A percentile compares a stretch with the other conserved stretches of the same genome.
Evolutionary conservation across 2,329 filamentous ascomycete species (phyloP).

Genomic region (Fusarium luffae): DNA sequence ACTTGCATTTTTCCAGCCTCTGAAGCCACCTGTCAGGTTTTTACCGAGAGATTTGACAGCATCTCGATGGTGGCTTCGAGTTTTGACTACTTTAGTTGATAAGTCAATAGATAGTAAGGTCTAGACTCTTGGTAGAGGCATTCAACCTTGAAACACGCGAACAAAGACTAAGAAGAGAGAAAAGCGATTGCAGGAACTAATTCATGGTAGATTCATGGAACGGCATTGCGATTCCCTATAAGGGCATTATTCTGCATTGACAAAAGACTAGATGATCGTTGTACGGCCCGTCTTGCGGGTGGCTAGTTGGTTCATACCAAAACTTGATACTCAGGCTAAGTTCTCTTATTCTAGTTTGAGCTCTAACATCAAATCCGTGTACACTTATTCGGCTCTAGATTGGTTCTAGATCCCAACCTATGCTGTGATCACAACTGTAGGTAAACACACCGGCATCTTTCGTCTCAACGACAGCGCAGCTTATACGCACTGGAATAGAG

Average conservation of each 20-base stretch:
- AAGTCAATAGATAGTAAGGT: not conserved
- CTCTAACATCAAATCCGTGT: not conserved
- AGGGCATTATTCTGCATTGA: not conserved
- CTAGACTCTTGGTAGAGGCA: not conserved
- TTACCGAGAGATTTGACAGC: not conserved
- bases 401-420: not conserved
- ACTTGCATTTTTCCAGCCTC: not conserved
- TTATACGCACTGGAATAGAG: not conserved
- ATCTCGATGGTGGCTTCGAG: not conserved
- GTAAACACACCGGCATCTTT: not conserved
- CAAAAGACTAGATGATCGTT: not conserved
- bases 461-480: rapidly evolving
- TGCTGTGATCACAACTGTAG: not conserved
- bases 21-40: not conserved
- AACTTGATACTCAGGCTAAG: too few relatives aligned
- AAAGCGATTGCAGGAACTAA: not conserved
- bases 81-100: not conserved
- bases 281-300: not conserved
- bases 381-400: not conserved
- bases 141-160: not conserved
- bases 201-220: not conserved
- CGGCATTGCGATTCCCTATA: not conserved
- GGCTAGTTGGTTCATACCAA: constrained; percentile 1
- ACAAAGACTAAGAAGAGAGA: not conserved
- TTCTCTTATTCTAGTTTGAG: not conserved